phyloP scores from a whole-genome alignment of 805 yeast genomes.

The Starmerella lactis-condensi region DNA sequence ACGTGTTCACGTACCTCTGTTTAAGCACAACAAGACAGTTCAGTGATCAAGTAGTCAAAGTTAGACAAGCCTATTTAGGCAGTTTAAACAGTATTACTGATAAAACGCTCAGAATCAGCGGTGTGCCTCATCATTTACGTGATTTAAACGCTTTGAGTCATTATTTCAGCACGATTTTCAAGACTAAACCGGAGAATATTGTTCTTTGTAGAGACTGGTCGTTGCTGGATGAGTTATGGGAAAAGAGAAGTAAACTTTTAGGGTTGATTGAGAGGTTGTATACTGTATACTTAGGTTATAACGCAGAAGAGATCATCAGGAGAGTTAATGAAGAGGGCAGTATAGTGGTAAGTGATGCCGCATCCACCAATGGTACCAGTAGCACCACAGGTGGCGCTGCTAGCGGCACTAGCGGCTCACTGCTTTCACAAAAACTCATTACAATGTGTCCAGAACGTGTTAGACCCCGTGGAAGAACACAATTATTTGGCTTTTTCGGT shows the following conservation, averaged over 20 bases:
- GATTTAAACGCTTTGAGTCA: constrained; percentile 49
- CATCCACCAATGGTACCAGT: not conserved
- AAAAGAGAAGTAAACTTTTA: constrained; percentile 36
- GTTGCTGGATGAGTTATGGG: constrained; percentile 45
- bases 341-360: constrained; percentile 1
- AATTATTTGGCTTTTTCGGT: constrained; percentile 47
- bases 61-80: constrained; percentile 69
- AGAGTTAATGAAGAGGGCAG: constrained; percentile 2
- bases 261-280: constrained; percentile 47
- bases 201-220: constrained; percentile 81
- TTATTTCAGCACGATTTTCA: constrained; percentile 58
- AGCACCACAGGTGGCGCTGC: not conserved
- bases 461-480: constrained; percentile 28
- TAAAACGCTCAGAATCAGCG: constrained; percentile 70
- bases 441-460: not conserved
- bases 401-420: not conserved
- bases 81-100: constrained; percentile 78
- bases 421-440: too few species aligned
- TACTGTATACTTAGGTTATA: constrained; percentile 42
- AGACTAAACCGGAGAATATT: constrained; percentile 61
- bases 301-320: constrained; percentile 17
- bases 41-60: constrained; percentile 52
- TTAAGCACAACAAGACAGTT: constrained; percentile 30
- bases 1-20: constrained; percentile 54
- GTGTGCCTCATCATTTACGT: constrained; percentile 69